phyloP scores from a whole-genome alignment of 225 moss, liverwort and hornwort genomes.

The Pseudisothecium myosuroides region DNA sequence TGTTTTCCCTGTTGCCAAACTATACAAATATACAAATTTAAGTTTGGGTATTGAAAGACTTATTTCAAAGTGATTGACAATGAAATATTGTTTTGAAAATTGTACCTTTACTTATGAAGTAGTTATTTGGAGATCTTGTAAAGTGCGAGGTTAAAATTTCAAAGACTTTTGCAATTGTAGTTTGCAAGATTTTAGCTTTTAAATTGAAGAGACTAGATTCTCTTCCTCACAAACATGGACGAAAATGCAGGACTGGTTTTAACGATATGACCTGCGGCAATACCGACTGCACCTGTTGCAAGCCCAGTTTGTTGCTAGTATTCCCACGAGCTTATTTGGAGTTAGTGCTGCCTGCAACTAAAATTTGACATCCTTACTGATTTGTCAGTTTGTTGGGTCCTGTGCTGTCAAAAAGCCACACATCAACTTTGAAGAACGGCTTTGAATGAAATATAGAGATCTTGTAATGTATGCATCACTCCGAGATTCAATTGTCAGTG shows the following conservation, averaged over 20 bases:
- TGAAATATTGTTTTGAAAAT: neutral
- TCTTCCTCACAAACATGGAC: neutral
- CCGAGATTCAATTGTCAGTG: neutral
- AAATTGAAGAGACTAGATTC: neutral
- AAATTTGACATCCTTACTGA: neutral
- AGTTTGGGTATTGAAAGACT: too few species aligned
- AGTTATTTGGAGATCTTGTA: neutral
- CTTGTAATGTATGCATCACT: neutral
- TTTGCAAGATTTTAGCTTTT: neutral
- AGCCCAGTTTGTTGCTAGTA: neutral
- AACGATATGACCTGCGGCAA: too few species aligned
- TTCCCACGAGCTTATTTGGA: too few species aligned
- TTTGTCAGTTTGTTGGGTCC: neutral
- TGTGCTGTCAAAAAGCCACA: neutral
- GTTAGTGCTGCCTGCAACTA: neutral
- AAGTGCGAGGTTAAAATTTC: neutral
- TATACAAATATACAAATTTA: neutral
- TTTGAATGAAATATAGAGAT: neutral
- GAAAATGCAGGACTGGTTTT: too few species aligned
- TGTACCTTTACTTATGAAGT: neutral
- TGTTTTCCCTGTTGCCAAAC: neutral
- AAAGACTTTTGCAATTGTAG: neutral
- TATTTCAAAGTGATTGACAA: neutral
- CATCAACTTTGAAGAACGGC: neutral
- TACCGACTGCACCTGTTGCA: too few species aligned